Evolutionary conservation across 768 basidiomycete genomes (phyloP), one percentile per base, ranked within the genome.

Genomic region (Kwoniella heveanensis): DNA sequence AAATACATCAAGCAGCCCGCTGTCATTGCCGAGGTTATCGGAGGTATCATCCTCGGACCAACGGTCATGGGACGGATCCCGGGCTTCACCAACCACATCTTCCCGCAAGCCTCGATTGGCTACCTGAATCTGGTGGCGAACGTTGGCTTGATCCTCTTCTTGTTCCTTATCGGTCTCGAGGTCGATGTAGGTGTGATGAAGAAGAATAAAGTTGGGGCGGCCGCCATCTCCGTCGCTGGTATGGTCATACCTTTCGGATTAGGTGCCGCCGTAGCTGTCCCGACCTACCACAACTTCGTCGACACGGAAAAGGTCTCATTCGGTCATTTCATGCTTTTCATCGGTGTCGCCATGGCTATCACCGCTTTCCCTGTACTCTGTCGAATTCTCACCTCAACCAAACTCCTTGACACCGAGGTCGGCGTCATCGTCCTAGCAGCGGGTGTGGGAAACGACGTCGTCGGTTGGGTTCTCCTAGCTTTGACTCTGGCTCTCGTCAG

Each of bases 21-120:
- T n/a, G 94, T 97, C 64, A 92, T 96, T 56, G 87, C 92, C 46
- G 94, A 97, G 78, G 89, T 96, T 63, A 86, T 97, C 59, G 91
- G 88, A 0, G 95, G 95, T 22, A 87, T 98, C 67, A 72, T 97
- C 22, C 84, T 97, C 12, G 93, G 92, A 46, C 80, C 74, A 70
- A 88, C 87, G 0, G 85, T 89, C 10, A 86, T 91, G 85, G 91
- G 91, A 2, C 86, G 86, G 26, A 91, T 92, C 62, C 91, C 90
- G 0, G 76, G 83, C 39, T 95, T 92, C 81, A 88, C 92, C 0
- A 58, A 89, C 49, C 87, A 87, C 75, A 87, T 96, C 57, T 98
- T 98, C 78, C 92, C 95, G 0, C 1, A 76, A 0, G 81, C 82
- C 0, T 92, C 91, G 0, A 77, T 85, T 6, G 84, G 86, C 5